phyloP scores from a whole-genome alignment of 441 rosid species.

The Jatropha podagrica region DNA sequence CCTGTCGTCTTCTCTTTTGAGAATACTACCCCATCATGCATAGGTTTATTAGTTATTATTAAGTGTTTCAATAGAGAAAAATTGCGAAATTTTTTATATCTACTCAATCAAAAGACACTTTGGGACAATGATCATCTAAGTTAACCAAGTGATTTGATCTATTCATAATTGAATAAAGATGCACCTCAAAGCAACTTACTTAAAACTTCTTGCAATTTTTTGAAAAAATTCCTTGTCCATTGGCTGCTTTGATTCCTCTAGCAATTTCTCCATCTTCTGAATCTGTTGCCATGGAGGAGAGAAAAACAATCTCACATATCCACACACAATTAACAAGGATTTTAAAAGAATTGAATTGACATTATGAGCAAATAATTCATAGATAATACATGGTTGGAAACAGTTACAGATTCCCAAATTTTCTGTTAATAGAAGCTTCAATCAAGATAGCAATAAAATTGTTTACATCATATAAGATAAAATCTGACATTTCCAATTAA shows the following conservation, averaged over 20 bases:
- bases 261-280: slow-evolving; percentile 58
- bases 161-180: background rate
- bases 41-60: background rate
- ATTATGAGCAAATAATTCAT: background rate
- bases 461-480: background rate
- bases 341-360: background rate
- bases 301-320: slow-evolving; percentile 3
- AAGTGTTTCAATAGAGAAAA: background rate
- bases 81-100: background rate
- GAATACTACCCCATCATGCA: too few relatives aligned
- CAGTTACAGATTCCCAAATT: background rate
- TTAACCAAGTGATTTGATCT: background rate
- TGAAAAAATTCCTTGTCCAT: slow-evolving; percentile 45
- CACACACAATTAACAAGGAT: background rate
- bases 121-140: background rate
- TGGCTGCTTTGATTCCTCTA: slow-evolving; percentile 32
- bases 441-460: background rate
- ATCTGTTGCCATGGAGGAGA: slow-evolving; percentile 28
- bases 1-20: background rate
- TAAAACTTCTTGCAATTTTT: slow-evolving; percentile 57
- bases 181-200: slow-evolving; percentile 34
- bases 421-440: background rate
- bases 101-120: background rate
- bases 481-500: background rate
- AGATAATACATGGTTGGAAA: background rate